Conservation (phyloP, 306 rosid species). For the Urtica urens region DNA sequence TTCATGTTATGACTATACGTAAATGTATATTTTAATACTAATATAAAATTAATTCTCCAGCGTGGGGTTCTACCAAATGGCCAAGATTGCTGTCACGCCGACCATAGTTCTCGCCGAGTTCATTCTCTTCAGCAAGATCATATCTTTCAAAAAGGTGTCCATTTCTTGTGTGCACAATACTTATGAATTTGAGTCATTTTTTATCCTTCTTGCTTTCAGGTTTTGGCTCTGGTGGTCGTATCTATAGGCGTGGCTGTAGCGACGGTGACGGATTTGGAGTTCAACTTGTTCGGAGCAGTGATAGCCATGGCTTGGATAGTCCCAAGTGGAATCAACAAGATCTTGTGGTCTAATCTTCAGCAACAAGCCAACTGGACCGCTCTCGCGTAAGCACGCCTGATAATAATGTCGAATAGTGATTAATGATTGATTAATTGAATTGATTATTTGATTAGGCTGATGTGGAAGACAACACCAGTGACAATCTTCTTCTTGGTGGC, state of each 20-base stretch:
- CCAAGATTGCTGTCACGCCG: conserved; percentile 95
- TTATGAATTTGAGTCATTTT: not conserved
- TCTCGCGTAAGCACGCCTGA: conserved; percentile 47
- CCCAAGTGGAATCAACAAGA: conserved; percentile 84
- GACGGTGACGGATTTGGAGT: conserved; percentile 81
- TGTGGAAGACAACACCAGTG: conserved; percentile 87
- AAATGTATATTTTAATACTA: too few species aligned
- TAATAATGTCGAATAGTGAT: not conserved
- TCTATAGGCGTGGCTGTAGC: conserved; percentile 83
- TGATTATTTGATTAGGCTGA: conserved; percentile 41
- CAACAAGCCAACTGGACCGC: conserved; percentile 91
- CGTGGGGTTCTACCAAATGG: conserved; percentile 97
- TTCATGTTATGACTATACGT: too few species aligned
- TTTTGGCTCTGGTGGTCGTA: conserved; percentile 53
- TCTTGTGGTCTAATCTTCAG: conserved; percentile 77
- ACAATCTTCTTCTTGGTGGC: conserved; percentile 72
- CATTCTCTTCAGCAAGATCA: conserved; percentile 49
- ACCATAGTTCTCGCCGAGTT: conserved; percentile 85
- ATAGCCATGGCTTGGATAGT: conserved; percentile 66
- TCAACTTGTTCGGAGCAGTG: conserved; percentile 65
- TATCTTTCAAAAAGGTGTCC: conserved; percentile 51
- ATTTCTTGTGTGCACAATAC: not conserved
- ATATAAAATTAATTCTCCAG: too few species aligned
- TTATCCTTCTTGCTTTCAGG: conserved; percentile 29
- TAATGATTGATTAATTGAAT: not conserved